Conservation (phyloP, 1,284 basidiomycete genomes). For the Puccinia novopanici region DNA sequence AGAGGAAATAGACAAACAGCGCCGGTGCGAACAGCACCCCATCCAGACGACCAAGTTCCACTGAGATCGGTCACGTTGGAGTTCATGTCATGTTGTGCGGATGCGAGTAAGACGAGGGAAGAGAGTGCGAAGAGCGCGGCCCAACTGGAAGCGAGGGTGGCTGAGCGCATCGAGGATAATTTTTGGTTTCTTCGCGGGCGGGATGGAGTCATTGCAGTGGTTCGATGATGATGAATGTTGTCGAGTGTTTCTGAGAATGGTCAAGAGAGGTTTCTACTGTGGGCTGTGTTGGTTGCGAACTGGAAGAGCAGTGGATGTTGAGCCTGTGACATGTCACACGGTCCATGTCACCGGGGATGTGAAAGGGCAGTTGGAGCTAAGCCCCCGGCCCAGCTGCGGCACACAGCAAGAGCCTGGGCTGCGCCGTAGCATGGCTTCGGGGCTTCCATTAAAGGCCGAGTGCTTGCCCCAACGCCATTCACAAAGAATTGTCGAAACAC, state of each 20-base stretch:
- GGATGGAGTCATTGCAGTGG: background rate
- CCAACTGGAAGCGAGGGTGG: background rate
- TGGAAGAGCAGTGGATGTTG: too few species aligned
- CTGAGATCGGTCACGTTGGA: slow-evolving; percentile 49
- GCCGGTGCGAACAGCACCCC: slow-evolving; percentile 56
- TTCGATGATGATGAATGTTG: background rate
- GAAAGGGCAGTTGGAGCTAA: too few species aligned
- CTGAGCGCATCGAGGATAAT: background rate
- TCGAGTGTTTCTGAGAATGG: background rate
- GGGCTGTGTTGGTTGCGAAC: too few species aligned
- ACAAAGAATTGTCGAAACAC: too few species aligned
- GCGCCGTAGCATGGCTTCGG: too few species aligned
- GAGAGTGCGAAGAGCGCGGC: background rate
- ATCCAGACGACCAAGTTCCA: slow-evolving; percentile 58
- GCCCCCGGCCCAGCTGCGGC: too few species aligned
- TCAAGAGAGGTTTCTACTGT: background rate
- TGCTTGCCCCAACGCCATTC: too few species aligned
- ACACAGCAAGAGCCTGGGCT: too few species aligned
- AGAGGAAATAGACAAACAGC: slow-evolving; percentile 51
- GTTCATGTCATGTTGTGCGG: slow-evolving; percentile 42
- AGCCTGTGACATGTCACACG: too few species aligned
- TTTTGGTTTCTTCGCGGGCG: background rate
- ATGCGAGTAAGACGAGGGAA: slow-evolving; percentile 24
- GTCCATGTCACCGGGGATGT: too few species aligned
- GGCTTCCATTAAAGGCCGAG: too few species aligned